These are phyloP conservation scores for Starmerella floris DNA, from an alignment of 805 yeast genomes.

Conservation along the genomic window DNA sequence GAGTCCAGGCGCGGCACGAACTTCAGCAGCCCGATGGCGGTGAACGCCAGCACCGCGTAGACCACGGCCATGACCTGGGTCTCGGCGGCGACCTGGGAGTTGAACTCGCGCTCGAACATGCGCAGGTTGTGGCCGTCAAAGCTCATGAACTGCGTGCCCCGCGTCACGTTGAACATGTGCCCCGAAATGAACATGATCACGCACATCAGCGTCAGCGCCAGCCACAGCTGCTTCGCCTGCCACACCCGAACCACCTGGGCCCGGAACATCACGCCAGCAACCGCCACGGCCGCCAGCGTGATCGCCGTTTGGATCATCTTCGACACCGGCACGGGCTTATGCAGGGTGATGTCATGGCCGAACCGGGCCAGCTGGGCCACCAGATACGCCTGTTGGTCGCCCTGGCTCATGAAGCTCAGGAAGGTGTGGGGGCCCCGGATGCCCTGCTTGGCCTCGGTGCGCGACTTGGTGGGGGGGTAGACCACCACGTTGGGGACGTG, in stretches of 20 bases:
- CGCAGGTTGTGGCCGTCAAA: conserved; percentile 32
- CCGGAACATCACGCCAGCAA: conserved; percentile 18
- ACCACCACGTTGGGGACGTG: conserved; percentile 68
- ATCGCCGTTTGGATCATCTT: conserved; percentile 12
- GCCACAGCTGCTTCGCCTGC: conserved; percentile 55
- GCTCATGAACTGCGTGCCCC: conserved; percentile 48
- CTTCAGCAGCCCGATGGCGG: conserved; percentile 44
- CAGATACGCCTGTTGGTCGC: conserved; percentile 22
- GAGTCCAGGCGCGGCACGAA: conserved; percentile 41
- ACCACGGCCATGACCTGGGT: conserved; percentile 66
- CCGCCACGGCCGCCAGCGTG: conserved; percentile 10
- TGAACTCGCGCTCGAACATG: conserved; percentile 55
- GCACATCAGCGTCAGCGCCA: conserved; percentile 45
- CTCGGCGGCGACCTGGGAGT: conserved; percentile 71
- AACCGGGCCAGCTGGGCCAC: conserved; percentile 12
- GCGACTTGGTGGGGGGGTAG: conserved; percentile 38
- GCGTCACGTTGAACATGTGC: conserved; percentile 83
- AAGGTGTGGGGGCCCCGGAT: conserved; percentile 21
- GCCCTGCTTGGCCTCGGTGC: conserved; percentile 24
- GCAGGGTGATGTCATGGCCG: conserved; percentile 23
- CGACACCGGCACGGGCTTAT: conserved; percentile 26
- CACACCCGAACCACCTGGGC: conserved; percentile 32
- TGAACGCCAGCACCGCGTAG: conserved; percentile 46
- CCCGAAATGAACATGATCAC: conserved; percentile 71
- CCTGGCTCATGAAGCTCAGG: conserved; percentile 21